A percentile compares a stretch with the other conserved stretches of the same genome.
These are phyloP conservation scores for Strobilomyces confusus DNA, from an alignment of 768 basidiomycete genomes.

Conservation along the genomic window DNA sequence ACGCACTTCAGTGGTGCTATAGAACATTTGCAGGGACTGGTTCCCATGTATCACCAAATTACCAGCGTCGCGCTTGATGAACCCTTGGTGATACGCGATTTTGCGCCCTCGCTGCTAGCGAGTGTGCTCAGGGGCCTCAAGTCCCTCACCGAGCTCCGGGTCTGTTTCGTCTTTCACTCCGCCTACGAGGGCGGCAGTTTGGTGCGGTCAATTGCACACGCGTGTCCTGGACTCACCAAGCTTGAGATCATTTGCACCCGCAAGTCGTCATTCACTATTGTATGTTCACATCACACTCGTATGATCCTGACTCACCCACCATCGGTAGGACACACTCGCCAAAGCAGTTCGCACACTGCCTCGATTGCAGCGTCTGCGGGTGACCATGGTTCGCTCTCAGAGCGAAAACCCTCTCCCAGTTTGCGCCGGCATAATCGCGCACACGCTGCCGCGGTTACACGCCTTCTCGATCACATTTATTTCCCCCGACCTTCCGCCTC, in stretches of 20 bases:
- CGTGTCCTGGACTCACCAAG: conserved; percentile 61
- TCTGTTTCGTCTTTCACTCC: conserved; percentile 66
- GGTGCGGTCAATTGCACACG: conserved; percentile 59
- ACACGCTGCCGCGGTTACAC: conserved; percentile 60
- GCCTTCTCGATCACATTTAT: conserved; percentile 66
- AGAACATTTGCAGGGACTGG: conserved; percentile 60
- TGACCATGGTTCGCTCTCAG: conserved; percentile 64
- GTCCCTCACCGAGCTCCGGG: conserved; percentile 53
- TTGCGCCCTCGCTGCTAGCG: conserved; percentile 59
- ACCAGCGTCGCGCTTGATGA: conserved; percentile 61
- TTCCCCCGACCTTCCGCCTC: conserved; percentile 50
- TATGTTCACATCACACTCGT: conserved; percentile 28
- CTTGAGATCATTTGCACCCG: conserved; percentile 64
- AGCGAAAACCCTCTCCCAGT: conserved; percentile 57
- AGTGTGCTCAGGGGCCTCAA: conserved; percentile 55
- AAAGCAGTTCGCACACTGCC: conserved; percentile 58
- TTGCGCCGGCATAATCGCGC: conserved; percentile 61
- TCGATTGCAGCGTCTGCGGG: conserved; percentile 56
- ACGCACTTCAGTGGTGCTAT: conserved; percentile 65
- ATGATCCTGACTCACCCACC: background rate
- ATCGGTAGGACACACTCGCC: conserved; percentile 41
- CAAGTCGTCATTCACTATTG: conserved; percentile 71
- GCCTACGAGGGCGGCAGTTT: conserved; percentile 72
- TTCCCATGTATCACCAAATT: conserved; percentile 43
- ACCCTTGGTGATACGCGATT: conserved; percentile 61